Evolutionary conservation across 805 yeast genomes (phyloP).

Genomic region (Candida railenensis): DNA sequence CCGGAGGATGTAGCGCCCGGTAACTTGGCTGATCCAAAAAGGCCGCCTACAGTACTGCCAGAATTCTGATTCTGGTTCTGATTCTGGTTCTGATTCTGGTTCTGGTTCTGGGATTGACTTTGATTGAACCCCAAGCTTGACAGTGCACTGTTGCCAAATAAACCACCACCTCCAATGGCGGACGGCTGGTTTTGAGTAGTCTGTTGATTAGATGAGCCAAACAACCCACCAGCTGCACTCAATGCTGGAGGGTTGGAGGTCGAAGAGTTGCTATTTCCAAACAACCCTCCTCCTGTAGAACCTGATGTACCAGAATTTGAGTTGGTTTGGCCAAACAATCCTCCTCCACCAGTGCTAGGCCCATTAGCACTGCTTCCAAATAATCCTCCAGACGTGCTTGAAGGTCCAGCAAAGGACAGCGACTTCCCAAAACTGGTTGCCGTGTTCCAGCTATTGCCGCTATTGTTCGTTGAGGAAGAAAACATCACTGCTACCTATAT

Average conservation of each 20-base stretch:
- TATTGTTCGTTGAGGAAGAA: constrained; percentile 6
- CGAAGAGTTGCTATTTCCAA: constrained; percentile 15
- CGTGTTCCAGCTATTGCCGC: constrained; percentile 17
- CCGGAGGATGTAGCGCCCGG: constrained; percentile 2
- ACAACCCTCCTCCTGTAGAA: constrained; percentile 16
- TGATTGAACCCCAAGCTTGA: constrained; percentile 1
- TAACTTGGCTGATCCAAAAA: constrained; percentile 20
- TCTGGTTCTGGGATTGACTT: constrained; percentile 3
- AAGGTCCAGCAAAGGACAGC: constrained; percentile 17
- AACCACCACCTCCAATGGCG: constrained; percentile 8
- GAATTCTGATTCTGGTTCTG: neutral
- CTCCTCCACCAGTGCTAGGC: constrained; percentile 13
- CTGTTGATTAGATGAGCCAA: constrained; percentile 8
- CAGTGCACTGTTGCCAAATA: constrained; percentile 17
- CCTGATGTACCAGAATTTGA: too few species aligned
- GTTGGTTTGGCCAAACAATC: constrained; percentile 22
- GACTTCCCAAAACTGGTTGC: constrained; percentile 22
- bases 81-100: constrained; percentile 1
- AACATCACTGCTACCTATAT: constrained; percentile 9
- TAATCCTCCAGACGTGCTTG: constrained; percentile 14
- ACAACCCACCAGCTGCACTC: constrained; percentile 14
- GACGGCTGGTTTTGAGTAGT: neutral
- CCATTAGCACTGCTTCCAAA: constrained; percentile 15
- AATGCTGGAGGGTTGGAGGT: constrained; percentile 14
- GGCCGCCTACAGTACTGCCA: constrained; percentile 10